Conservation (phyloP, 495 filamentous ascomycete genomes). For the Alectoria sarmentosa region DNA sequence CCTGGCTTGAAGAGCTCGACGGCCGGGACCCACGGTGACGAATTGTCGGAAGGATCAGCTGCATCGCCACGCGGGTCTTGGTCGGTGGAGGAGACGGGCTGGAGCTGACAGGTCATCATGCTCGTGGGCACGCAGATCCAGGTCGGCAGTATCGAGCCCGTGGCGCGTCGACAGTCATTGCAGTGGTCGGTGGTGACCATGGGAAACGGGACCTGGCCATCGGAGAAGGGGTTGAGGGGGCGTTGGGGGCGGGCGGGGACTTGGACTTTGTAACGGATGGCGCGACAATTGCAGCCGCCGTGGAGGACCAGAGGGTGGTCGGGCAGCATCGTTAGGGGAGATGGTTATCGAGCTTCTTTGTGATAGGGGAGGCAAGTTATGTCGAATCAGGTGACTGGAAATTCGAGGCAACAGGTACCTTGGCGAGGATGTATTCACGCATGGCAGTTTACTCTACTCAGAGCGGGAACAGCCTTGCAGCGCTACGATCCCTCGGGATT, state of each 20-base stretch:
- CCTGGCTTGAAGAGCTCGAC: not conserved
- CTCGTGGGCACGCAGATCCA: slow-evolving; percentile 15
- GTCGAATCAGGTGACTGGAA: not conserved
- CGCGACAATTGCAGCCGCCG: slow-evolving; percentile 38
- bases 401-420: not conserved
- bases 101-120: slow-evolving; percentile 14
- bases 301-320: slow-evolving; percentile 24
- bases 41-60: too few relatives aligned
- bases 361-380: not conserved
- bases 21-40: not conserved
- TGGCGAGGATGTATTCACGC: too few relatives aligned
- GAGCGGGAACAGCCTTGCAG: too few relatives aligned
- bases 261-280: slow-evolving; percentile 33
- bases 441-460: too few relatives aligned
- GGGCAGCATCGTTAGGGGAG: slow-evolving; percentile 25
- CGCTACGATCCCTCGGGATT: too few relatives aligned
- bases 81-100: slow-evolving; percentile 10
- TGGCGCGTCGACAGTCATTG: slow-evolving; percentile 29
- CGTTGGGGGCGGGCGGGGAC: slow-evolving; percentile 27
- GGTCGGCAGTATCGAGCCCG: slow-evolving; percentile 23
- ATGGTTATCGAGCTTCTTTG: not conserved
- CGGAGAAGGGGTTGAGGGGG: slow-evolving; percentile 13
- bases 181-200: slow-evolving; percentile 27
- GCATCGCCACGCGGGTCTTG: not conserved
- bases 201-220: slow-evolving; percentile 1